A percentile compares a stretch with the other conserved stretches of the same genome.
Conservation (phyloP, 257 asterid species). For the Scutellaria baicalensis region DNA sequence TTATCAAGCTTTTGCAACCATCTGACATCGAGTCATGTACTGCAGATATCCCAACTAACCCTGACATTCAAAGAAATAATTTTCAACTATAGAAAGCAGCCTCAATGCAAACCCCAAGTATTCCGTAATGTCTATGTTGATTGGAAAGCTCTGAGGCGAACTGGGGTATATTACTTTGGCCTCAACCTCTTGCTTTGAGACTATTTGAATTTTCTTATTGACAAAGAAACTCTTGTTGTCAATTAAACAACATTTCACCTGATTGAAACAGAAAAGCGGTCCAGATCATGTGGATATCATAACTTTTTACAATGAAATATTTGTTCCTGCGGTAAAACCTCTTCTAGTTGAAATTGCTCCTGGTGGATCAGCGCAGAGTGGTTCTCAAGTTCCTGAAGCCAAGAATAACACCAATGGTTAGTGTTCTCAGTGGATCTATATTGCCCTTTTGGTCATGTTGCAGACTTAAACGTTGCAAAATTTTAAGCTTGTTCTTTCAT, state of each 20-base stretch:
- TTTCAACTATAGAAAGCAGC: constrained; percentile 62
- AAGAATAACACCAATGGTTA: constrained; percentile 50
- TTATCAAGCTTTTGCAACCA: not conserved
- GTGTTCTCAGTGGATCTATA: constrained; percentile 18
- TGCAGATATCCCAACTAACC: constrained; percentile 76
- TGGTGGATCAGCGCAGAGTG: constrained; percentile 46
- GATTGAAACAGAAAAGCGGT: constrained; percentile 63
- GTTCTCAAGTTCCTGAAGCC: constrained; percentile 38
- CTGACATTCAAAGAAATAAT: constrained; percentile 59
- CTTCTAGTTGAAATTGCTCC: constrained; percentile 88
- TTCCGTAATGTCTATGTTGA: constrained; percentile 58
- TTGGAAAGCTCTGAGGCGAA: constrained; percentile 38
- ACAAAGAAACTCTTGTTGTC: too few species aligned
- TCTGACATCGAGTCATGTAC: constrained; percentile 9
- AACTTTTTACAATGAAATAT: constrained; percentile 85
- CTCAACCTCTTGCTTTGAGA: constrained; percentile 1
- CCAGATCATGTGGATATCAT: constrained; percentile 88
- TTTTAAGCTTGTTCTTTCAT: not conserved
- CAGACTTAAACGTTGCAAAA: not conserved
- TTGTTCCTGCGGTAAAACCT: constrained; percentile 84
- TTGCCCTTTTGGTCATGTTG: not conserved
- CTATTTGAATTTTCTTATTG: not conserved
- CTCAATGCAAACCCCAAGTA: constrained; percentile 67
- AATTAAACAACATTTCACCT: constrained; percentile 10
- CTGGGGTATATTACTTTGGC: constrained; percentile 41